Conservation (phyloP, 108 stramenopile species). For the Fistulifera solaris region DNA sequence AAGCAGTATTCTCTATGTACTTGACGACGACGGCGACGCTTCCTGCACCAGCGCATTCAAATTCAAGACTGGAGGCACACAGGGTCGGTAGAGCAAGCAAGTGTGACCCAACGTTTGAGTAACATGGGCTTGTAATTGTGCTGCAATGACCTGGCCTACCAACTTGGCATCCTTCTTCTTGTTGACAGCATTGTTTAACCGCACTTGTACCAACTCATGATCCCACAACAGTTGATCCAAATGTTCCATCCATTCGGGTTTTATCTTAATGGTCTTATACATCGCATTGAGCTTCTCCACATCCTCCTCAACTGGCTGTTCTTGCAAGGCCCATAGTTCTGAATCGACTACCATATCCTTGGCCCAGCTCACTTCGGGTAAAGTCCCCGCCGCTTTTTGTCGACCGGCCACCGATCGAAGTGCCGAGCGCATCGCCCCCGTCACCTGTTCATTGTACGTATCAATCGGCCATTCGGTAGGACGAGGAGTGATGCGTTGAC, state of each 20-base stretch:
- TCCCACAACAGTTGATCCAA: slow-evolving; percentile 55
- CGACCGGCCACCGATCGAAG: slow-evolving; percentile 42
- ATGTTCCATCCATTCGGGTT: slow-evolving; percentile 48
- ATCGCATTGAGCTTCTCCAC: slow-evolving; percentile 1
- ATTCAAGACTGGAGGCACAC: slow-evolving; percentile 46
- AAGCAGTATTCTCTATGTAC: no score
- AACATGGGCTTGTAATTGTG: slow-evolving; percentile 53
- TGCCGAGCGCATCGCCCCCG: slow-evolving; percentile 35
- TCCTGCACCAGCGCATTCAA: slow-evolving; percentile 35
- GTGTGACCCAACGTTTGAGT: slow-evolving; percentile 77
- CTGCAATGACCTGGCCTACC: slow-evolving; percentile 50
- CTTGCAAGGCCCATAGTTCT: background rate
- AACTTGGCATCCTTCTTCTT: slow-evolving; percentile 62
- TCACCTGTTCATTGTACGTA: slow-evolving; percentile 33
- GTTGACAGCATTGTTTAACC: slow-evolving; percentile 53
- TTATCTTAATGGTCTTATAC: slow-evolving; percentile 10
- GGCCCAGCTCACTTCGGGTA: slow-evolving; percentile 41
- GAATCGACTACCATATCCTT: slow-evolving; percentile 21
- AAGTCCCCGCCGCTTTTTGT: slow-evolving; percentile 37
- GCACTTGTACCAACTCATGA: slow-evolving; percentile 57
- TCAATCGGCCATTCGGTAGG: slow-evolving; percentile 8
- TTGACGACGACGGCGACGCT: no score
- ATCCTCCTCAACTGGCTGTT: slow-evolving; percentile 7
- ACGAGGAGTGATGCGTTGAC: slow-evolving; percentile 54
- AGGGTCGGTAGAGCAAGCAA: slow-evolving; percentile 64